These are phyloP conservation scores for Trichophyton benhamiae DNA, from an alignment of 2,329 filamentous ascomycete species.

Conservation along the genomic window DNA sequence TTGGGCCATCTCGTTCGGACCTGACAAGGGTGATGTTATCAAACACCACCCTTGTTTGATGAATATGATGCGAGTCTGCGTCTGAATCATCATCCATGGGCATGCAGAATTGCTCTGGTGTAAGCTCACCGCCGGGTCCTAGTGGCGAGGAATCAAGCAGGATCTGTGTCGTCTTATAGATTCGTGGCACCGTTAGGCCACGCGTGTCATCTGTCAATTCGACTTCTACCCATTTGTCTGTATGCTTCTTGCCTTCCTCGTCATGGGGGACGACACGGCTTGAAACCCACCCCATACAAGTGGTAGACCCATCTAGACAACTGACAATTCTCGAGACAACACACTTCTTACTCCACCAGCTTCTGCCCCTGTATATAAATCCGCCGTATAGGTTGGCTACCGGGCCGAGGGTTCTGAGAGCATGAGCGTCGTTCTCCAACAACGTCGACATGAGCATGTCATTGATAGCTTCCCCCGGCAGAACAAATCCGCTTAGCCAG, in stretches of 20 bases:
- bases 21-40: constrained; percentile 14
- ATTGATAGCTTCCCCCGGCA: constrained; percentile 42
- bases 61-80: constrained; percentile 13
- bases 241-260: constrained; percentile 18
- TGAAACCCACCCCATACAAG: constrained; percentile 46
- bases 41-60: constrained; percentile 9
- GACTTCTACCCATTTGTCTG: constrained; percentile 41
- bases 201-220: constrained; percentile 23
- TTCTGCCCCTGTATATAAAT: constrained; percentile 38
- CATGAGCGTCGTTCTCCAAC: constrained; percentile 42
- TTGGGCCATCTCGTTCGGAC: constrained; percentile 10
- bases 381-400: constrained; percentile 43
- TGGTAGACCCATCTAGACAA: constrained; percentile 31
- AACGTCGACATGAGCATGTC: constrained; percentile 46
- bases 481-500: constrained; percentile 43
- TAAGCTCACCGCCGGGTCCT: constrained; percentile 27
- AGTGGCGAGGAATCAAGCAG: constrained; percentile 30
- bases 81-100: constrained; percentile 21
- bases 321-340: constrained; percentile 44
- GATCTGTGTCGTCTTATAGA: constrained; percentile 32
- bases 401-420: constrained; percentile 38
- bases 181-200: constrained; percentile 28
- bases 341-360: constrained; percentile 47
- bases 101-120: constrained; percentile 27
- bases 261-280: constrained; percentile 31